Percentiles rank a stretch among this genome's conserved stretches.
These are phyloP conservation scores for Backusella tuberculispora DNA, from an alignment of 192 early-diverging fungal genomes.

Conservation along the genomic window DNA sequence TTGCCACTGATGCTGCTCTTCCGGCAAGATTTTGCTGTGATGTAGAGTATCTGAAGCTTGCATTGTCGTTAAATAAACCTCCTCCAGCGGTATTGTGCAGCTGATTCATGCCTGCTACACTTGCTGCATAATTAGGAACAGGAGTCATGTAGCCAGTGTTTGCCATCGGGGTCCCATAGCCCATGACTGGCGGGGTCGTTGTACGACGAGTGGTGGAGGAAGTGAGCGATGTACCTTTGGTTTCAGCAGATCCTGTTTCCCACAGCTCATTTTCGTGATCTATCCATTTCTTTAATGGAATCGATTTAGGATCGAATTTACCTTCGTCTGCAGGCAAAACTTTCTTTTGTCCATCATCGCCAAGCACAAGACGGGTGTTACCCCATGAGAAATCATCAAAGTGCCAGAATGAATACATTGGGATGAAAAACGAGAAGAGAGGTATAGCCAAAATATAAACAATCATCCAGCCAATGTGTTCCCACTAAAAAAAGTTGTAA, in stretches of 20 bases:
- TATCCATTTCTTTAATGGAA: slow-evolving; percentile 78
- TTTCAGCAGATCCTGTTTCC: slow-evolving; percentile 58
- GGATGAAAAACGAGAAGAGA: slow-evolving; percentile 81
- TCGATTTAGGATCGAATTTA: slow-evolving; percentile 71
- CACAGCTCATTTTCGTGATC: slow-evolving; percentile 79
- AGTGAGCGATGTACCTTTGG: slow-evolving; percentile 50
- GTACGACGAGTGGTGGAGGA: slow-evolving; percentile 25
- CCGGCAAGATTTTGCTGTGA: slow-evolving; percentile 17
- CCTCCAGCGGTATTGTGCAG: background rate
- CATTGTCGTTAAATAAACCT: slow-evolving; percentile 15
- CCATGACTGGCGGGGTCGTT: background rate
- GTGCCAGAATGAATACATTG: slow-evolving; percentile 96
- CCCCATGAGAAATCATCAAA: slow-evolving; percentile 99
- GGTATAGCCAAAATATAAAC: slow-evolving; percentile 91
- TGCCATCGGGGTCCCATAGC: slow-evolving; percentile 11
- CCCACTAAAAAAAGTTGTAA: slow-evolving; percentile 56
- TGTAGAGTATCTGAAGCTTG: slow-evolving; percentile 15
- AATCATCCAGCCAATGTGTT: slow-evolving; percentile 97
- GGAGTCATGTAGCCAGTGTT: slow-evolving; percentile 12
- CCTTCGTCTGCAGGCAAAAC: slow-evolving; percentile 66
- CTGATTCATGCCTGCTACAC: slow-evolving; percentile 15
- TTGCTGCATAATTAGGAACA: slow-evolving; percentile 15
- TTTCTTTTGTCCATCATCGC: slow-evolving; percentile 76
- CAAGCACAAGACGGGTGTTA: slow-evolving; percentile 89
- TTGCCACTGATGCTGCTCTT: slow-evolving; percentile 17